Evolutionary conservation across 2,329 filamentous ascomycete genomes (phyloP).

Genomic region (Phialophora macrospora): DNA sequence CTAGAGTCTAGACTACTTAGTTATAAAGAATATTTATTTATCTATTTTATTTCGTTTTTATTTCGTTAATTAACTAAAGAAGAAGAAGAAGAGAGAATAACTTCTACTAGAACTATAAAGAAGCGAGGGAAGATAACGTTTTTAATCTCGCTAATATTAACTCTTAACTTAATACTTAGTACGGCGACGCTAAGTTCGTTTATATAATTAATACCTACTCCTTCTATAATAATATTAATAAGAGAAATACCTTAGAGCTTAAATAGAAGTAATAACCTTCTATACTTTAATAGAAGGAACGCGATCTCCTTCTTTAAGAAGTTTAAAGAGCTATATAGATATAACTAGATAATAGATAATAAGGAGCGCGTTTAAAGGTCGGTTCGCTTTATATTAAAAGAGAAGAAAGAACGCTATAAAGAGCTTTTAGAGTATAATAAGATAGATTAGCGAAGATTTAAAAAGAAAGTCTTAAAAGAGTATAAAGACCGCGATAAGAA

Average conservation of each 20-base stretch:
- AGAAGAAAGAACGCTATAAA: too few relatives aligned
- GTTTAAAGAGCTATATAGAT: too few relatives aligned
- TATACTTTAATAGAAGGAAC: slow-evolving; percentile 7
- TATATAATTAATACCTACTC: neutral
- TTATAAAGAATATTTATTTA: neutral
- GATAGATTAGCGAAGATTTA: too few relatives aligned
- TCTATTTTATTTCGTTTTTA: slow-evolving; percentile 1
- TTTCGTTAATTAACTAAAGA: neutral
- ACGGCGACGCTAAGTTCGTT: too few relatives aligned
- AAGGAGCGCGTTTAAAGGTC: too few relatives aligned
- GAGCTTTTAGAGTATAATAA: too few relatives aligned
- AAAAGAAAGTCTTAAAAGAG: too few relatives aligned
- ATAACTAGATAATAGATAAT: too few relatives aligned
- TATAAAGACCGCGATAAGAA: too few relatives aligned
- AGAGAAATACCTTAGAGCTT: neutral
- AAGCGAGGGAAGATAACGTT: neutral
- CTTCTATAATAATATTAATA: neutral
- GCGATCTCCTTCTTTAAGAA: too few relatives aligned
- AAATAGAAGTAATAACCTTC: slow-evolving; percentile 1
- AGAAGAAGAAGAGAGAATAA: neutral
- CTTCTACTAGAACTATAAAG: neutral
- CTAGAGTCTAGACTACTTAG: neutral
- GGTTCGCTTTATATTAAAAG: too few relatives aligned
- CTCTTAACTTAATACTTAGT: neutral
- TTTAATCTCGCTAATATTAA: neutral